Base-by-base conservation (phyloP, 192 early-diverging fungal genomes). In the Cladochytrium replicatum region DNA sequence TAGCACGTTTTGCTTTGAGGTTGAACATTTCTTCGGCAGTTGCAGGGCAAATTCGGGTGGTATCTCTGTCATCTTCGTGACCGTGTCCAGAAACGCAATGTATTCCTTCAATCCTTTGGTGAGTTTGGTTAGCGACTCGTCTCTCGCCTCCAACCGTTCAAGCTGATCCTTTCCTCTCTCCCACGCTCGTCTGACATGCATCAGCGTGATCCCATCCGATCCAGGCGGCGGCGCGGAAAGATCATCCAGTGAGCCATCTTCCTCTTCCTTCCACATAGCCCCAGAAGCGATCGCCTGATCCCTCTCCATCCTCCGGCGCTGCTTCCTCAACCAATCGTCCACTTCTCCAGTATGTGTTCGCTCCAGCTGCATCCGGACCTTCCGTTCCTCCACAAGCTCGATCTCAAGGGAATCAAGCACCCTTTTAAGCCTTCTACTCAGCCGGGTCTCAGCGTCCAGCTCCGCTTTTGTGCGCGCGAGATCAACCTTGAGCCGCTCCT, bases 311-410 rank as follows among this genome's bases (percentile, higher is more conserved):
- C 60, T 31, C 9, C n/a, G n/a, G n/a, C n/a, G n/a, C n/a, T n/a
- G n/a, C n/a, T n/a, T n/a, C n/a, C n/a, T n/a, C n/a, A n/a, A n/a
- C n/a, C n/a, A n/a, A n/a, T n/a, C n/a, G n/a, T n/a, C n/a, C n/a
- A n/a, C n/a, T n/a, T n/a, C n/a, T n/a, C n/a, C n/a, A n/a, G 45
- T 24, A 38, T 67, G 60, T 58, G 69, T 56, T 6, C 68, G 55
- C 49, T 75, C 73, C 29, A 69, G 58, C 43, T 75, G 68, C 19
- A 65, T 41, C 24, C 73, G 39, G 13, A 71, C 52, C 41, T 62
- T 49, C n/a, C 65, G 58, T 55, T 77, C 74, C 34, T 37, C 34
- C 17, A 13, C 13, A 13, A 37, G 17, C 17, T 37, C 34, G 13
- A 17, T 17, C 17, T 37, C 34, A 13, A 37, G 17, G 34, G 13